Conservation (phyloP, 192 early-diverging fungal species). For the Blastocladiella britannica region DNA sequence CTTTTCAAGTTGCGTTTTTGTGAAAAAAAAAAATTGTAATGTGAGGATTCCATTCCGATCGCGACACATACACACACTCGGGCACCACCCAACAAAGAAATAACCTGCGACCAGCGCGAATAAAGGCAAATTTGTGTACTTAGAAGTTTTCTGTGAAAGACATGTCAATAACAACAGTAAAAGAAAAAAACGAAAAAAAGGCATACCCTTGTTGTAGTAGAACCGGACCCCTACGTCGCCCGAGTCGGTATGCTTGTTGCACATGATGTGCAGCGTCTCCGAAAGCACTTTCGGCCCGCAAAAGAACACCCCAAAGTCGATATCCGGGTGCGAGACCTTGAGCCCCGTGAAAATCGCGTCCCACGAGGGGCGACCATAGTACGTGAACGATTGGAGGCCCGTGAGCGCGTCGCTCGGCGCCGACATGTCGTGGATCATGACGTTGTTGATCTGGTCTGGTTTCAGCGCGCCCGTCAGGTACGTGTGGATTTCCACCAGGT, state of each 20-base stretch:
- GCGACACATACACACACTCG: too few relatives aligned
- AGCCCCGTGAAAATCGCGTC: constrained; percentile 45
- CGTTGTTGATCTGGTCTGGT: constrained; percentile 41
- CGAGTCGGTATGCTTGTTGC: neutral
- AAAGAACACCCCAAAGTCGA: constrained; percentile 72
- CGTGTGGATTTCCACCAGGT: constrained; percentile 40
- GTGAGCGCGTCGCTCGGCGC: constrained; percentile 37
- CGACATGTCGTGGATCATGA: constrained; percentile 35
- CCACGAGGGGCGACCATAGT: constrained; percentile 62
- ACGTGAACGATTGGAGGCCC: constrained; percentile 46
- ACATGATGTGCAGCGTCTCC: constrained; percentile 27
- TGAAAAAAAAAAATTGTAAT: too few relatives aligned
- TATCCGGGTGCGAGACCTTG: constrained; percentile 32
- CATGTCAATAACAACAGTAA: too few relatives aligned
- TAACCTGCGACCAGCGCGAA: too few relatives aligned
- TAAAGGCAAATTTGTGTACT: too few relatives aligned
- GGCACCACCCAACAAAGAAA: too few relatives aligned
- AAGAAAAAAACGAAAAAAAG: too few relatives aligned
- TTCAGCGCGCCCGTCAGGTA: constrained; percentile 53
- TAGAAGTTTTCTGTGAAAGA: too few relatives aligned
- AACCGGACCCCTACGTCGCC: neutral
- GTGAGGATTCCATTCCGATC: too few relatives aligned
- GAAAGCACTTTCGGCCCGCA: constrained; percentile 59
- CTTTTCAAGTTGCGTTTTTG: too few relatives aligned
- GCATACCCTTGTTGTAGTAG: neutral